Evolutionary conservation across 371 early-diverging fungal species (phyloP), one percentile per base, ranked within the genome.

Genomic region (Blakeslea trispora): DNA sequence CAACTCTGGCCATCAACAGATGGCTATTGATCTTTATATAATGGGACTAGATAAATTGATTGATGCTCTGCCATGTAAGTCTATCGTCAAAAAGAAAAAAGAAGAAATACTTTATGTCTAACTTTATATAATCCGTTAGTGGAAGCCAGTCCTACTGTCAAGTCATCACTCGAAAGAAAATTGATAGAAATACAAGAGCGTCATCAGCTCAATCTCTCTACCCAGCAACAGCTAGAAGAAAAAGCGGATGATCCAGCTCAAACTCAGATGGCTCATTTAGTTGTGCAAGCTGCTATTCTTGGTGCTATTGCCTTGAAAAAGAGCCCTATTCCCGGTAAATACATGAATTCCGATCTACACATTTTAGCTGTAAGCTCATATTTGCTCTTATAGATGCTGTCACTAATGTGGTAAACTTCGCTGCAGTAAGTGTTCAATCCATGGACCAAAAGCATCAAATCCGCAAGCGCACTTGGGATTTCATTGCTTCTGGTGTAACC

Each of bases 221-320:
- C n/a, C n/a, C n/a, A n/a, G n/a, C 52, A 65, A 21, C 34, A 53
- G 40, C n/a, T 35, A 24, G 40, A 53, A 14, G 56, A 43, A 28
- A 19, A 46, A 45, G 52, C 21, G 37, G 55, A 50, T 7, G 28
- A 49, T 18, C 50, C 65, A 41, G 46, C 63, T 24, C 55, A 63
- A 14, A 21, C 60, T n/a, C 67, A 58, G 17, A 53, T 78, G 10
- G 71, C 79, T 3, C 72, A 81, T 24, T 53, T 71, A 15, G 73
- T 84, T 7, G 71, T 81, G 48, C 65, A 75, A 17, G 78, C 83
- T 5, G 82, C 83, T 3, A 72, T 86, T 18, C 49, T 68, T 18
- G 62, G 71, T 23, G 87, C 87, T 13, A 74, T 86, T 19, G 80
- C 82, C 14, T 63, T 86, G n/a, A 86, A 86, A 65, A 80, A 83